Evolutionary conservation across 345 rosid species (phyloP).

Genomic region (Arabidopsis suecica): DNA sequence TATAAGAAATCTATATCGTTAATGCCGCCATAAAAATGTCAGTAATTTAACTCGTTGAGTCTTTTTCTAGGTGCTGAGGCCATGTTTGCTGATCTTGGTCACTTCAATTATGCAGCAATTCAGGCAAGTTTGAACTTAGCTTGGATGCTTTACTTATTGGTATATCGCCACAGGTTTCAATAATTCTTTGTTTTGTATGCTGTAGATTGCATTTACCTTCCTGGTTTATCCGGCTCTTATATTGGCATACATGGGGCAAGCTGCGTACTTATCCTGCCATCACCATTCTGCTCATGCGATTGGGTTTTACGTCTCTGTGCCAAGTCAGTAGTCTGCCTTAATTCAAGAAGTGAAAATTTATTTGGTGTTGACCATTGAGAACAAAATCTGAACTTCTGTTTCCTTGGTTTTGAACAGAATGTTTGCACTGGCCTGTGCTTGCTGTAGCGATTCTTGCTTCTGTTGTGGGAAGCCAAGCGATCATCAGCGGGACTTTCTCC

Average conservation of each 20-base stretch:
- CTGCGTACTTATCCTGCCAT: constrained; percentile 93
- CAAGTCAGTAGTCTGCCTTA: constrained; percentile 56
- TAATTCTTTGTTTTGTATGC: constrained; percentile 10
- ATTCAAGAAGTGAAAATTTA: constrained; percentile 10
- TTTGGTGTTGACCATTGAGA: neutral
- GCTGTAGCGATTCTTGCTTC: constrained; percentile 91
- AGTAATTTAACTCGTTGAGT: constrained; percentile 13
- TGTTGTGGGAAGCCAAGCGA: constrained; percentile 99
- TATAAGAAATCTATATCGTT: neutral
- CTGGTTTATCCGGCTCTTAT: constrained; percentile 97
- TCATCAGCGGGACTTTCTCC: constrained; percentile 97
- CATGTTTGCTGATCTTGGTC: constrained; percentile 99
- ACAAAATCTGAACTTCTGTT: neutral
- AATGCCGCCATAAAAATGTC: neutral
- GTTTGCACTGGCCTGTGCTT: constrained; percentile 86
- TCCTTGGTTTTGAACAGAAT: constrained; percentile 53
- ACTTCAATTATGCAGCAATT: constrained; percentile 92
- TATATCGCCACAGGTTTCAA: neutral
- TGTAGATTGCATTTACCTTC: constrained; percentile 94
- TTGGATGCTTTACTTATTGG: constrained; percentile 7
- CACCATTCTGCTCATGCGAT: constrained; percentile 66
- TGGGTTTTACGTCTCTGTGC: constrained; percentile 91
- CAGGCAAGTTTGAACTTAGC: constrained; percentile 54
- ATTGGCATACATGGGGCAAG: constrained; percentile 99
- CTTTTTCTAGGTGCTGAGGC: constrained; percentile 92